Evolutionary conservation across 2,329 filamentous ascomycete genomes (phyloP).

Genomic region (Colletotrichum sp.): DNA sequence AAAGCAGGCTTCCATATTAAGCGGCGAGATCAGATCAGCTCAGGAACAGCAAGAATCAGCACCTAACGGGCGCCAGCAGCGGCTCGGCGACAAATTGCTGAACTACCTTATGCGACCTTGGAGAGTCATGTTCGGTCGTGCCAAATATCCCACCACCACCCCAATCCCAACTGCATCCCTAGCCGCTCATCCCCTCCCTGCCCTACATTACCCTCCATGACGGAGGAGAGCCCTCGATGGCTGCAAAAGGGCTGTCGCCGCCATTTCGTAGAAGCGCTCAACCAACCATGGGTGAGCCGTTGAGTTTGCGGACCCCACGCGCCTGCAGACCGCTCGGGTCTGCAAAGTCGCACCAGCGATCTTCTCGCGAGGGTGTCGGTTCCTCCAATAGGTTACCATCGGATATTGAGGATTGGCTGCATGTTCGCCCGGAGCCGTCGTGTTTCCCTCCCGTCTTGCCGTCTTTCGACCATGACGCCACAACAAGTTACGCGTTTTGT

Average conservation of each 20-base stretch:
- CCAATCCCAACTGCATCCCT: neutral
- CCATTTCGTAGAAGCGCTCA: neutral
- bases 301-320: conserved; percentile 1
- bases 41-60: conserved; percentile 13
- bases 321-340: conserved; percentile 12
- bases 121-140: neutral
- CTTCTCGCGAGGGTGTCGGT: neutral
- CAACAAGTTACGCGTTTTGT: neutral
- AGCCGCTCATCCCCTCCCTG: neutral
- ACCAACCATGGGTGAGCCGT: conserved; percentile 9
- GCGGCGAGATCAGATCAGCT: neutral
- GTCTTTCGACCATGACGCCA: neutral
- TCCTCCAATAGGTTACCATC: conserved; percentile 7
- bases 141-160: neutral
- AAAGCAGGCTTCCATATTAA: neutral
- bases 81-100: neutral
- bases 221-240: neutral
- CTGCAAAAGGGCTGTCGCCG: neutral
- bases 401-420: neutral
- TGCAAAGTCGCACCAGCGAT: conserved; percentile 1
- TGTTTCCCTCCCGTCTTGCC: neutral
- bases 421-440: neutral
- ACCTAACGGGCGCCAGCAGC: conserved; percentile 12
- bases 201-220: neutral
- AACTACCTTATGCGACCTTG: neutral